Evolutionary conservation across 768 basidiomycete species (phyloP), one percentile per base, ranked within the genome.

Genomic region (Royoungia palumana): DNA sequence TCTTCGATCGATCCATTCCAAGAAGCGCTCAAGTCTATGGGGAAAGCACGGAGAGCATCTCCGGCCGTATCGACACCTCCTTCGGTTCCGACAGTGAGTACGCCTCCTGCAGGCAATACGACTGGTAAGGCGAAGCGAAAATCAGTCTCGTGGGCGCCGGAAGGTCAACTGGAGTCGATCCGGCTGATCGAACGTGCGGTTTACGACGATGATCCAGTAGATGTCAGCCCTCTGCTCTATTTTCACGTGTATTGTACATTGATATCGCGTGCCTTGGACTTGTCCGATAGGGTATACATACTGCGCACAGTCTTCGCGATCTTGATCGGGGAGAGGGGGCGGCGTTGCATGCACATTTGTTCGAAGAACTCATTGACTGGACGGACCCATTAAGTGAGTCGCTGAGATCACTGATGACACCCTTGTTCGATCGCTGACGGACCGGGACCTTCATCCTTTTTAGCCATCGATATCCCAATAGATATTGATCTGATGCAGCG

Each of bases 311-410:
- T 73, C 68, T 87, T 56, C 89, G 89, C 65, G 89, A 91, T 71
- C 75, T 93, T 74, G 90, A 93, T 71, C 80, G 87, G 66, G 86
- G 81, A 65, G 91, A 92, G 67, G 90, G 90, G 42, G 88, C 87
- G 47, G 88, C 90, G 44, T 66, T 93, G 59, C 89, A 92, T 63
- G 80, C 82, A 53, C 85, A 83, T 64, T 61, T 88, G 53, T 92
- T 92, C 67, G 90, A 92, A 72, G 90, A 92, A 72, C 76, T 81
- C 49, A 74, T 90, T 57, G 91, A 93, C 73, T 93, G 89, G 89
- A 74, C 73, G 61, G 91, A 93, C 62, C 89, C 88, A 50, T 67
- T 78, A 60, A 73, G 91, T 93, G 77, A 82, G 87, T 73, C 35
- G 6, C 39, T 45, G 48, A 35, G 50, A 60, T 50, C 35, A 42